Evolutionary conservation across 2,329 filamentous ascomycete species (phyloP).

Genomic region (Fusarium ramigenum): DNA sequence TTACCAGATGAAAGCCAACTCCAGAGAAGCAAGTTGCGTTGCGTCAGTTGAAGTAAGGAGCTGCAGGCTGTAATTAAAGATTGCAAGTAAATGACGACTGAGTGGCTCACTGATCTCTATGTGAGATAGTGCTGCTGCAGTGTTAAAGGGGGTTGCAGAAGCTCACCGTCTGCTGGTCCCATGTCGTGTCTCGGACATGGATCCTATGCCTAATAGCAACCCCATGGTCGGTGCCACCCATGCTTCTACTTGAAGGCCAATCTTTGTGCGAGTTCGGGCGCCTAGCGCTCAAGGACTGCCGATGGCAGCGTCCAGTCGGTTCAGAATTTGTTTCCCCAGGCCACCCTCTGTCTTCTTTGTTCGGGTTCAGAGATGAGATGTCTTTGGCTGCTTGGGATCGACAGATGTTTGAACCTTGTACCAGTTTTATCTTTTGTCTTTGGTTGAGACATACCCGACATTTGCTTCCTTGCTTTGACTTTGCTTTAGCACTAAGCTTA

Average conservation of each 20-base stretch:
- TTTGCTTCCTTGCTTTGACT: background rate
- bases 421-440: background rate
- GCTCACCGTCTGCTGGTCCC: constrained; percentile 27
- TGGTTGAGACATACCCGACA: background rate
- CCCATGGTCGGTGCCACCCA: constrained; percentile 43
- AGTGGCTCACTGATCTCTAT: constrained; percentile 22
- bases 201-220: constrained; percentile 36
- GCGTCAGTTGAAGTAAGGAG: constrained; percentile 5
- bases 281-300: constrained; percentile 38
- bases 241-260: constrained; percentile 26
- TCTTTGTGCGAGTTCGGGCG: constrained; percentile 17
- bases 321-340: background rate
- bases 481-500: background rate
- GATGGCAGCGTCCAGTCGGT: constrained; percentile 16
- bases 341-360: background rate
- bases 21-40: constrained; percentile 13
- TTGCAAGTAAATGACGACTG: constrained; percentile 24
- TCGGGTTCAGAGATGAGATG: background rate
- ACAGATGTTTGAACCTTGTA: background rate
- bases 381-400: background rate
- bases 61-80: constrained; percentile 40
- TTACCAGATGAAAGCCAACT: background rate
- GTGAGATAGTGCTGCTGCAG: constrained; percentile 36
- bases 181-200: constrained; percentile 36
- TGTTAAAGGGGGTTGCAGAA: constrained; percentile 44